Evolutionary conservation across 2,329 filamentous ascomycete species (phyloP), one percentile per base, ranked within the genome.

Genomic region (Monosporascus sp.): DNA sequence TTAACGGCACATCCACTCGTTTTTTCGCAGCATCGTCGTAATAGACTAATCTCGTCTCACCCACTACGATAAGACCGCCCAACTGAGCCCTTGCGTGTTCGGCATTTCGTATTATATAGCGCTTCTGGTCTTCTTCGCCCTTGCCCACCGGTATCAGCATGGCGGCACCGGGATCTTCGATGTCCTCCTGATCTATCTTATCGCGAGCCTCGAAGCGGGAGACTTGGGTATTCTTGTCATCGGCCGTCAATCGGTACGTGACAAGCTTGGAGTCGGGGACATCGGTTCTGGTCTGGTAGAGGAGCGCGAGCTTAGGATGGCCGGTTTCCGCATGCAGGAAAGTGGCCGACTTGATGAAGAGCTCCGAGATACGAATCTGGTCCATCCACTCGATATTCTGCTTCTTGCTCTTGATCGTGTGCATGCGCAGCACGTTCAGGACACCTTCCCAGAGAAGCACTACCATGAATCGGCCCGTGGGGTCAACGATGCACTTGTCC

Each of bases 401-500:
- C 22, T 71, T 70, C 48, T 66, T 70, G 22, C 70, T 73, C 56
- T 78, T 80, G 45, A 75, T 69, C 2, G 65, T 70, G 3, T 72
- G 74, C 54, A 84, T 69, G 9, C 79, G 75, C 59, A 81, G 72
- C 43, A 83, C 74, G 51, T 78, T 80, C 53, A 84, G 62, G 24
- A 84, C 77, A 14, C 81, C 81, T 55, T 83, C 81, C 81, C 81
- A 84, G 1, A 84, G 71, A 55, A 83, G 76, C 68, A 83, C 75
- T 8, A 75, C 78, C 72, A 83, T 73, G 60, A 76, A 83, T 39
- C 72, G 73, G 37, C 88, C 85, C 0, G 85, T 87, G 0, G 91
- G 91, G 67, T 97, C 93, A 5, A 96, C 85, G 56, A 92, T 76
- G 61, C 89, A 93, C 63, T 88, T 81, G 69, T 95, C 89, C 60